These are phyloP conservation scores for Phytophthora pluvialis DNA, from an alignment of 352 stramenopile genomes.

Conservation along the genomic window DNA sequence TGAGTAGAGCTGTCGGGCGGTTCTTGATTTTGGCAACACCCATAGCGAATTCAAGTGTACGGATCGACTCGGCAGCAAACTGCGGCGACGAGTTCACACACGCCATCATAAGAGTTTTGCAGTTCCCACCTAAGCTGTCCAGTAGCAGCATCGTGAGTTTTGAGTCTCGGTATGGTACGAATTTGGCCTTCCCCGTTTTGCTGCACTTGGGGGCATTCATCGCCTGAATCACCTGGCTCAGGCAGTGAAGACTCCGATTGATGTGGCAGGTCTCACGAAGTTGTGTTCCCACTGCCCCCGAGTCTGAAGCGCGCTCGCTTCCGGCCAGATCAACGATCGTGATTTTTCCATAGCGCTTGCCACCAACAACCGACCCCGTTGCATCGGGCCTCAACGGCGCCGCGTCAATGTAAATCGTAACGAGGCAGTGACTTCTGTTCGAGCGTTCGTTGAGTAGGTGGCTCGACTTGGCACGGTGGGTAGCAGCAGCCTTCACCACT, in stretches of 20 bases:
- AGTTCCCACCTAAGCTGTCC: slow-evolving; percentile 75
- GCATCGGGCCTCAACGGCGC: slow-evolving; percentile 34
- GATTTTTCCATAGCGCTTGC: slow-evolving; percentile 76
- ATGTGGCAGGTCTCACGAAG: slow-evolving; percentile 80
- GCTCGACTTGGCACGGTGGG: slow-evolving; percentile 71
- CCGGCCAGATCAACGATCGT: slow-evolving; percentile 79
- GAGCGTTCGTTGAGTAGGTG: slow-evolving; percentile 74
- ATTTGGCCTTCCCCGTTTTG: slow-evolving; percentile 53
- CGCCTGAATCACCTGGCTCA: slow-evolving; percentile 79
- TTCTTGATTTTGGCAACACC: slow-evolving; percentile 85
- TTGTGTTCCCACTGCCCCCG: slow-evolving; percentile 60
- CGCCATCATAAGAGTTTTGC: slow-evolving; percentile 83
- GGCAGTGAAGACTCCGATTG: slow-evolving; percentile 82
- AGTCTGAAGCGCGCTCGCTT: slow-evolving; percentile 72
- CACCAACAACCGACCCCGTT: slow-evolving; percentile 7
- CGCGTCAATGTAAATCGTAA: slow-evolving; percentile 84
- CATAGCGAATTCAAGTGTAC: slow-evolving; percentile 83
- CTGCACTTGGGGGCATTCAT: slow-evolving; percentile 50
- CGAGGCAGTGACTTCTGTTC: slow-evolving; percentile 78
- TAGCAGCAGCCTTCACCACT: slow-evolving; percentile 65
- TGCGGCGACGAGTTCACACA: slow-evolving; percentile 66
- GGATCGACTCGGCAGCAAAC: slow-evolving; percentile 66
- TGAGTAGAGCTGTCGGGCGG: slow-evolving; percentile 63
- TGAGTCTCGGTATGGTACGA: slow-evolving; percentile 74
- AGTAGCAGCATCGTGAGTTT: slow-evolving; percentile 81